phyloP scores from a whole-genome alignment of 148 eudicot genomes.

The Selenicereus undatus region DNA sequence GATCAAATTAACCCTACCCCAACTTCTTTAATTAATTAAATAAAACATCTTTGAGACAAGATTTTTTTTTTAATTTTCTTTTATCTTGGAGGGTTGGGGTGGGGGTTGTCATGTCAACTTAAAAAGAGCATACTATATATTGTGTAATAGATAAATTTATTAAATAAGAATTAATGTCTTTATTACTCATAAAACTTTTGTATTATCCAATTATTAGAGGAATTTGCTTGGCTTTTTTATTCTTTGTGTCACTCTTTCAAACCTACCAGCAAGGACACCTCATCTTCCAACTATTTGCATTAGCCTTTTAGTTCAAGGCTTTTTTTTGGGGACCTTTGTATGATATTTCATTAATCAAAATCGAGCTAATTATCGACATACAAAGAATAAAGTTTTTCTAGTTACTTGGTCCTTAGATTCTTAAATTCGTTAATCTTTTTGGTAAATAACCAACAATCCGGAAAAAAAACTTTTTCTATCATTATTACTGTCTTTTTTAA shows the following conservation, averaged over 20 bases:
- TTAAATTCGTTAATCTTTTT: too few relatives aligned
- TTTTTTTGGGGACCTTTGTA: too few relatives aligned
- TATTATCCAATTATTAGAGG: conserved; percentile 8
- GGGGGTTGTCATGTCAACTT: not conserved
- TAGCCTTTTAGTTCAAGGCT: too few relatives aligned
- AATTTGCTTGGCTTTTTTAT: not conserved
- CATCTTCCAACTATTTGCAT: not conserved
- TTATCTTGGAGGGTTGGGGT: not conserved
- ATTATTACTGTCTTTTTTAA: too few relatives aligned
- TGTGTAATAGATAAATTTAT: not conserved
- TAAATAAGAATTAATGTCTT: too few relatives aligned
- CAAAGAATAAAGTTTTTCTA: too few relatives aligned
- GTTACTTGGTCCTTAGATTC: too few relatives aligned
- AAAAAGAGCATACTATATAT: not conserved
- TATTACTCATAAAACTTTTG: conserved; percentile 2
- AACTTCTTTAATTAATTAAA: not conserved
- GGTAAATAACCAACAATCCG: too few relatives aligned
- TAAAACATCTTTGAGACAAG: not conserved
- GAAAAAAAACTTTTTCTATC: too few relatives aligned
- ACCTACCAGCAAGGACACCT: conserved; percentile 22
- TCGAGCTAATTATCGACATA: too few relatives aligned
- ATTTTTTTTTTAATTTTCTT: not conserved
- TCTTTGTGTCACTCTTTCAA: conserved; percentile 5
- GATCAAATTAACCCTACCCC: not conserved
- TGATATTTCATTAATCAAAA: too few relatives aligned